phyloP scores from a whole-genome alignment of 2,329 filamentous ascomycete species.

The Cordyceps cicadae region DNA sequence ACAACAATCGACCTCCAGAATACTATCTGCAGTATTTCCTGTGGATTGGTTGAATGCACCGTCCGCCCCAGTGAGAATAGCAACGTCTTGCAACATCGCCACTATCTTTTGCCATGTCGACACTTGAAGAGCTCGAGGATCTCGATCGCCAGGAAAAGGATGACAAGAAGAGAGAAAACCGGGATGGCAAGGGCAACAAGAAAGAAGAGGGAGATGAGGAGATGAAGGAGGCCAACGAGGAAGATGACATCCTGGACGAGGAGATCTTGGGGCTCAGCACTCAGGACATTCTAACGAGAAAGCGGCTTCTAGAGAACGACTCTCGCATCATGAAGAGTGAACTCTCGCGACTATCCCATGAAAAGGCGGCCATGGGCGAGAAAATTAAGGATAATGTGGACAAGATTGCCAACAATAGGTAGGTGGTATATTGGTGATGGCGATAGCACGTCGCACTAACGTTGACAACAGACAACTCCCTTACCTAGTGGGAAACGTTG shows the following conservation, averaged over 20 bases:
- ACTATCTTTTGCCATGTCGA: conserved; percentile 52
- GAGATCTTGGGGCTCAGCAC: conserved; percentile 91
- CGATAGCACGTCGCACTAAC: neutral
- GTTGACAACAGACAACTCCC: conserved; percentile 70
- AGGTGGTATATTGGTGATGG: conserved; percentile 21
- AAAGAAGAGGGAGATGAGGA: conserved; percentile 69
- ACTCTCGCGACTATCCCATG: conserved; percentile 84
- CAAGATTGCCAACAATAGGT: conserved; percentile 99
- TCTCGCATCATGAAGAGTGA: conserved; percentile 98
- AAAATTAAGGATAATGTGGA: conserved; percentile 99
- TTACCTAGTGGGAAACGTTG: conserved; percentile 96
- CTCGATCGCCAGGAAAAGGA: conserved; percentile 74
- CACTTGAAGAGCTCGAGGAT: conserved; percentile 85
- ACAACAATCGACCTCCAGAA: neutral
- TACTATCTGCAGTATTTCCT: neutral
- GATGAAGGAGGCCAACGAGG: conserved; percentile 75
- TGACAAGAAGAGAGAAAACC: conserved; percentile 44
- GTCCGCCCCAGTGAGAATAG: neutral
- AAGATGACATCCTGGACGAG: conserved; percentile 70
- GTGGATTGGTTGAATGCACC: neutral
- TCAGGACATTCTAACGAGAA: conserved; percentile 86
- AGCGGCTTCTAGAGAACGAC: conserved; percentile 91
- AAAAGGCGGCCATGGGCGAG: conserved; percentile 92
- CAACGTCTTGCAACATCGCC: neutral
- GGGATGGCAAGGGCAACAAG: conserved; percentile 28